A percentile compares a stretch with the other conserved stretches of the same genome.
Conservation (phyloP, 441 rosid genomes). For the Corymbia calophylla region DNA sequence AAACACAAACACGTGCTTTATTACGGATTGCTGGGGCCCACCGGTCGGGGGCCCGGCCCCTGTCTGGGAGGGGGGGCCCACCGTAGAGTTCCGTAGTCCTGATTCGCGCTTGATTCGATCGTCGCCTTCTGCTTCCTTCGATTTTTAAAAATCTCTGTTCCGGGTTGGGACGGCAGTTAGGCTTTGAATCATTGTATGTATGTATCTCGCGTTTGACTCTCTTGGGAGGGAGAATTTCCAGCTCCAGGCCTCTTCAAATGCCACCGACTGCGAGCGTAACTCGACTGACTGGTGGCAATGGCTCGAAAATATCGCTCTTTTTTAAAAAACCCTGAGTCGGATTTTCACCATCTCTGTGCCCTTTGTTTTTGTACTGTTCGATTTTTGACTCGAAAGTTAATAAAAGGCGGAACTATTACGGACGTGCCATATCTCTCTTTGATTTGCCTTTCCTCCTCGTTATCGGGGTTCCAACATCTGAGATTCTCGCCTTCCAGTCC, state of each 20-base stretch:
- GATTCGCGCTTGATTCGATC: neutral
- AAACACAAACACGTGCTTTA: neutral
- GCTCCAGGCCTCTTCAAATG: neutral
- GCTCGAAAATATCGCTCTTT: neutral
- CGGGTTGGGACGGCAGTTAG: neutral
- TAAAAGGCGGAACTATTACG: neutral
- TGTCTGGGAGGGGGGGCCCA: neutral
- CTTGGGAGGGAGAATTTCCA: neutral
- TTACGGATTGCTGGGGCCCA: neutral
- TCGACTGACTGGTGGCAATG: no score
- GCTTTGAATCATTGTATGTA: neutral
- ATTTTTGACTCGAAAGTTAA: no score
- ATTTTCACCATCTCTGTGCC: neutral
- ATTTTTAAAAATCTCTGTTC: neutral
- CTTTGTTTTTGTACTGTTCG: fast-evolving
- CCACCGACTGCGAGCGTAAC: neutral
- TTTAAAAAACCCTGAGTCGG: neutral
- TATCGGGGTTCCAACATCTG: neutral
- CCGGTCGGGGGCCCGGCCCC: neutral
- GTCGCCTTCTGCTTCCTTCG: neutral
- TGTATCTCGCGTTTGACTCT: neutral
- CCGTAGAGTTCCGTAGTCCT: neutral
- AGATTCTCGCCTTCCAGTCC: neutral
- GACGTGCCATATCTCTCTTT: neutral
- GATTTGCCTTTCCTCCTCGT: neutral